Evolutionary conservation across 1,284 basidiomycete species (phyloP), one percentile per base, ranked within the genome.

Genomic region (Apiotrichum gracile): DNA sequence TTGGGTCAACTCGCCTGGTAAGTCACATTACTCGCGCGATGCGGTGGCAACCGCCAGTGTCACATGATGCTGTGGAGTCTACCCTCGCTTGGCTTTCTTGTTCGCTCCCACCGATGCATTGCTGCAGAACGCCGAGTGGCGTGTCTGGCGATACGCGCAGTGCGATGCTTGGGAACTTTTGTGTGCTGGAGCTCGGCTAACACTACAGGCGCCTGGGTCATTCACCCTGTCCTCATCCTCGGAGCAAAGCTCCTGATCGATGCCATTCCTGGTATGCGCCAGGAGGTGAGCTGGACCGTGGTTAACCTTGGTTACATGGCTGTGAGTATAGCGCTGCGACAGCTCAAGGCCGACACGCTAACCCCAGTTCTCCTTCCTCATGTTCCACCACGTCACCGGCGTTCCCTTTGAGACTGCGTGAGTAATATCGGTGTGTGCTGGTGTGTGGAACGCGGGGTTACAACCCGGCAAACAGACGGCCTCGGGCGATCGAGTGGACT

Each of bases 341-440:
- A n/a, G 25, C 37, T 34, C n/a, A n/a, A n/a, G n/a, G n/a, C n/a
- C n/a, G n/a, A 31, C 31, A 24, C 22, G 6, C 31, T 24, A n/a
- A 35, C 31, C 19, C 5, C 69, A 97, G 93, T 74, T 94, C 25
- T 89, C 93, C 14, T 98, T 94, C 77, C 79, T 97, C 61, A 96
- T 99, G 89, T 99, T 99, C 78, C 94, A 99, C 74, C 91, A 89
- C 79, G 91, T 96, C 51, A 97, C 91, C 13, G 94, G 94, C 45
- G 91, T 96, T 31, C 94, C 96, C 4, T 98, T 98, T 73, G 88
- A 94, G 67, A 85, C 85, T 10, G 68, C 68, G 70, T 74, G 57
- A 66, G 69, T 65, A 3, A 7, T 17, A 19, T 24, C 22, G 14
- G 6, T 38, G 38, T 37, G 2, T n/a, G 14, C 14, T 9, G 29